Conservation (phyloP, 805 yeast species). For the Ogataea ramenticola region DNA sequence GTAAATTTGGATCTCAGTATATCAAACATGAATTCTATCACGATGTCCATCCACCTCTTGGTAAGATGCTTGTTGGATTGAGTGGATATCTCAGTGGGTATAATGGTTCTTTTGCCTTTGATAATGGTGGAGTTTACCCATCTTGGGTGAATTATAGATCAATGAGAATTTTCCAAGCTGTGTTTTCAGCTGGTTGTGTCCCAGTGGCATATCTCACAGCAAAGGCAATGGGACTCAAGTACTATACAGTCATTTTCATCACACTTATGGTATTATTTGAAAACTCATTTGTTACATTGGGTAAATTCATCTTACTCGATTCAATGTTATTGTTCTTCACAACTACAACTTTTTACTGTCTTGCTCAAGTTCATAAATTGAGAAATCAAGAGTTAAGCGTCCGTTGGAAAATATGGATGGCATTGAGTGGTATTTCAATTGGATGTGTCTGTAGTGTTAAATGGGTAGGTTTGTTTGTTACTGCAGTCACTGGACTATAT, state of each 20-base stretch:
- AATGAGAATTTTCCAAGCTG: conserved; percentile 69
- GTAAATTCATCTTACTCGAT: conserved; percentile 69
- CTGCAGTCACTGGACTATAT: conserved; percentile 53
- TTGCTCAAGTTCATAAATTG: conserved; percentile 47
- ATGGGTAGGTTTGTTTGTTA: conserved; percentile 77
- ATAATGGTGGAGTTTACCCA: conserved; percentile 59
- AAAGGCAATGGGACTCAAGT: conserved; percentile 45
- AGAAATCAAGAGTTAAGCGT: conserved; percentile 32
- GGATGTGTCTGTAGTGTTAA: conserved; percentile 83
- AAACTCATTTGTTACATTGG: conserved; percentile 59
- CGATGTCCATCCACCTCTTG: conserved; percentile 97
- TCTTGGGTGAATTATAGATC: conserved; percentile 49
- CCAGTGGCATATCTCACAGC: conserved; percentile 70
- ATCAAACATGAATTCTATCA: conserved; percentile 83
- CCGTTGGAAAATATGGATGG: conserved; percentile 47
- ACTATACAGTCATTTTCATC: conserved; percentile 51
- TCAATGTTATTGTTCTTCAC: conserved; percentile 74
- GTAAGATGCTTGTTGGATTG: conserved; percentile 85
- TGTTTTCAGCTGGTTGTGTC: conserved; percentile 57
- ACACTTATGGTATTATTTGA: conserved; percentile 60
- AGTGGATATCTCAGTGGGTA: conserved; percentile 83
- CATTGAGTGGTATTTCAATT: conserved; percentile 55
- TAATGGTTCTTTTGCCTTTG: conserved; percentile 71
- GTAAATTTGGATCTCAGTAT: conserved; percentile 91
- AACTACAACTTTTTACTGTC: conserved; percentile 56